These are phyloP conservation scores for Yamadazyma sp. DNA, from an alignment of 1,139 yeast species.

Conservation along the genomic window DNA sequence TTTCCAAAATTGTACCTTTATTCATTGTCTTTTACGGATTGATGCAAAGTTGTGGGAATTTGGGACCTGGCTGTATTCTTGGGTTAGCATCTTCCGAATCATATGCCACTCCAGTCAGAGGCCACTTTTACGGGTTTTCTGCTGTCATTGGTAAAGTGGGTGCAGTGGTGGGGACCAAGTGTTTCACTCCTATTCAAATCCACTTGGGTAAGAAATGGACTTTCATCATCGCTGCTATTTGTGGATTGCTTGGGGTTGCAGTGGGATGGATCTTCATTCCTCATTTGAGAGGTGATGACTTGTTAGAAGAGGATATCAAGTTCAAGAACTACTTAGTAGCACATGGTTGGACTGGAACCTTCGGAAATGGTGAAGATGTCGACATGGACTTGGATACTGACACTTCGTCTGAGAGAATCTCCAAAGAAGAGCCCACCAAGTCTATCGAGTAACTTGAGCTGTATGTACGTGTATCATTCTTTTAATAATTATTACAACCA, in stretches of 20 bases:
- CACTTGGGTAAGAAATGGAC: slow-evolving; percentile 35
- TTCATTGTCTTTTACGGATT: slow-evolving; percentile 50
- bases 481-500: not conserved
- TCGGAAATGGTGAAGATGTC: slow-evolving; percentile 45
- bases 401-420: not conserved
- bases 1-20: slow-evolving; percentile 39
- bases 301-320: slow-evolving; percentile 62
- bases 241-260: slow-evolving; percentile 68
- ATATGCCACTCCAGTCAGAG: slow-evolving; percentile 75
- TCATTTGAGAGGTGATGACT: slow-evolving; percentile 64
- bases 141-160: slow-evolving; percentile 55
- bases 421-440: not conserved
- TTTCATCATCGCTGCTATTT: slow-evolving; percentile 64
- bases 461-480: no score
- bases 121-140: slow-evolving; percentile 54
- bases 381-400: slow-evolving; percentile 16
- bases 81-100: slow-evolving; percentile 69
- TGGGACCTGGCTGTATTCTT: slow-evolving; percentile 78
- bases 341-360: slow-evolving; percentile 67
- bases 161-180: slow-evolving; percentile 49
- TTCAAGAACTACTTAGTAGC: slow-evolving; percentile 61
- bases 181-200: slow-evolving; percentile 43
- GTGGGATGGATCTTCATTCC: slow-evolving; percentile 65
- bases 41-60: slow-evolving; percentile 56
- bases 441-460: not conserved